Evolutionary conservation across 768 basidiomycete genomes (phyloP).

Genomic region (Rhodotorula babjevae): DNA sequence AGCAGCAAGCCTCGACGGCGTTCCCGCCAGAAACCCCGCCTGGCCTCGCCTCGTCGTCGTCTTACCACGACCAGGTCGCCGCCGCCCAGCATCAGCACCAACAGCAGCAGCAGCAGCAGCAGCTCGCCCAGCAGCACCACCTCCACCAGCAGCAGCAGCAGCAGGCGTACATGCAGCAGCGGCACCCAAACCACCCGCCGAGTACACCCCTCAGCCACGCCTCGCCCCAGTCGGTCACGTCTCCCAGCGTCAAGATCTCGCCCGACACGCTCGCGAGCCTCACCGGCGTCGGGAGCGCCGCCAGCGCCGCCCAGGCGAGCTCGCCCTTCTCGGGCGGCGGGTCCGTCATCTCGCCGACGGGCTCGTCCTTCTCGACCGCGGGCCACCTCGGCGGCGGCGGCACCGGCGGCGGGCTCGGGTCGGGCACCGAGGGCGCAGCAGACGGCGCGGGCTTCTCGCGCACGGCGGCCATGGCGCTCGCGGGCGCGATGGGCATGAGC

Average conservation of each 20-base stretch:
- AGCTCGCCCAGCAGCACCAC: not conserved
- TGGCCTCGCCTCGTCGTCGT: too few species aligned
- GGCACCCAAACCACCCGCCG: not conserved
- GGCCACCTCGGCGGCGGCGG: not conserved
- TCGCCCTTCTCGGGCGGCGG: conserved; percentile 21
- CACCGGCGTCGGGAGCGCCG: not conserved
- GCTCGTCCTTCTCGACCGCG: conserved; percentile 21
- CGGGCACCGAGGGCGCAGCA: too few species aligned
- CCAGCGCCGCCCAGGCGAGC: not conserved
- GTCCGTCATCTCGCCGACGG: conserved; percentile 18
- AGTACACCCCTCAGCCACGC: conserved; percentile 12
- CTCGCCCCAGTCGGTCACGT: conserved; percentile 5
- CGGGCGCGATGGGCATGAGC: conserved; percentile 2
- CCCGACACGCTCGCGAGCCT: conserved; percentile 17
- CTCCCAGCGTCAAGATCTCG: conserved; percentile 15
- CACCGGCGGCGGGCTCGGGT: not conserved
- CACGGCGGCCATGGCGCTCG: conserved; percentile 11
- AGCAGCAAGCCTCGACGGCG: not conserved
- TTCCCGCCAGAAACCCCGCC: not conserved
- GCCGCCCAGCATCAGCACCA: not conserved
- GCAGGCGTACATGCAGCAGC: not conserved
- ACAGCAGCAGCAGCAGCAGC: not conserved
- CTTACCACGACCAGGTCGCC: not conserved
- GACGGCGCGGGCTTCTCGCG: not conserved
- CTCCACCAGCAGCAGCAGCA: not conserved